Base-by-base conservation (phyloP, 1,284 basidiomycete genomes). In the Cryptococcus floricola region DNA sequence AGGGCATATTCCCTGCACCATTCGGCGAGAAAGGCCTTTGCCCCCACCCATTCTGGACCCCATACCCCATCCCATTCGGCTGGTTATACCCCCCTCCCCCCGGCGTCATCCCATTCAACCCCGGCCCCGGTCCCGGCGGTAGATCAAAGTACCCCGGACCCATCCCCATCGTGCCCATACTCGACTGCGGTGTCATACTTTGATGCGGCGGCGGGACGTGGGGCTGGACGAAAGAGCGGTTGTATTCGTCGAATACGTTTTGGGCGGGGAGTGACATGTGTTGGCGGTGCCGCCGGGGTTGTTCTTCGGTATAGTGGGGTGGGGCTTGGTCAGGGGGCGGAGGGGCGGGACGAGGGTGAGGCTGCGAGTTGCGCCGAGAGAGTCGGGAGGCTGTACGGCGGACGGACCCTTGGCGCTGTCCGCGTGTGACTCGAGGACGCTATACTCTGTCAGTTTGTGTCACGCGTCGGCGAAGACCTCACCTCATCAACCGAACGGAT, bases 401-500 rank as follows among this genome's bases (percentile, higher is more conserved):
- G 31, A 34, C 31, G 31, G 31, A 34, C 6, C 7, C 31, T 34
- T 3, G 31, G 10, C 31, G 31, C 31, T 34, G 31, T 10, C 7
- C 31, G 31, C 41, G 41, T 23, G 41, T 43, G 1, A 19, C 45
- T 41, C 53, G 45, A 4, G 63, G 63, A 44, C 63, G 63, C 63
- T 64, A 37, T 7, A 14, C 16, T 19, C 13, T 18, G 53, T 23
- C 57, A 50, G 31, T 10, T 34, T 34, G 31, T 6, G 2, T 34
- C 10, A 34, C 31, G 31, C 5, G 31, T 10, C 31, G 10, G 2
- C 31, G 4, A 52, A 44, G 19, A 4, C 58, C 68, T 66, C 47
- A 70, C 71, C 58, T 69, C 69, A 44, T 73, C 71, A 1, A 72
- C 58, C 2, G 73, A 66, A 28, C 68, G 59, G 12, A 74, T 43